A percentile compares a stretch with the other conserved stretches of the same genome.
These are phyloP conservation scores for Mycena venus DNA, from an alignment of 768 basidiomycete genomes.

Conservation along the genomic window DNA sequence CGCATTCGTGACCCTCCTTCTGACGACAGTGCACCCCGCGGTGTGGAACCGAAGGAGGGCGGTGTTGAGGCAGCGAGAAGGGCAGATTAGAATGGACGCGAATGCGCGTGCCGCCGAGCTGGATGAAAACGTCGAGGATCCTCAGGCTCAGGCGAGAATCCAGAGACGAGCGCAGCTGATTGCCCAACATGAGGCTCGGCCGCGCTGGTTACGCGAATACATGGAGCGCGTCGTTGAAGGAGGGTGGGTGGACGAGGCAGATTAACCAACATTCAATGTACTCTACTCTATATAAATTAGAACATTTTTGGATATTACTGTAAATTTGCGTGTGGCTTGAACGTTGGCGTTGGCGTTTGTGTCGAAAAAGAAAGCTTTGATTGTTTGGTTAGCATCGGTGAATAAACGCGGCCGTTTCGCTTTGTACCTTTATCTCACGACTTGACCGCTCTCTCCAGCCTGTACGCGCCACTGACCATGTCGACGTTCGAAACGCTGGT, in stretches of 20 bases:
- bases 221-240: slow-evolving; percentile 72
- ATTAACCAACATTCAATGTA: slow-evolving; percentile 46
- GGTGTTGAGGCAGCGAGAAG: slow-evolving; percentile 73
- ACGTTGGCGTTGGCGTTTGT: too few species aligned
- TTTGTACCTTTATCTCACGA: slow-evolving; percentile 4
- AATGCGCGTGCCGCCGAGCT: slow-evolving; percentile 54
- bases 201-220: slow-evolving; percentile 75
- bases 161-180: slow-evolving; percentile 57
- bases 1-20: slow-evolving; percentile 68
- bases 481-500: slow-evolving; percentile 89
- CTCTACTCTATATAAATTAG: slow-evolving; percentile 28
- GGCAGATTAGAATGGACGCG: slow-evolving; percentile 75
- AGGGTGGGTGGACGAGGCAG: slow-evolving; percentile 80
- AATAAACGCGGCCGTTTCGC: too few species aligned
- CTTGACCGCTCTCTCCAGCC: neutral
- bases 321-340: too few species aligned
- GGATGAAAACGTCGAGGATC: slow-evolving; percentile 43
- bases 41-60: slow-evolving; percentile 78
- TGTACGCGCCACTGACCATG: slow-evolving; percentile 45
- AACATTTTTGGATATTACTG: slow-evolving; percentile 9
- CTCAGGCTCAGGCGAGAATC: slow-evolving; percentile 48
- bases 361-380: too few species aligned
- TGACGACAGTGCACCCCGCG: slow-evolving; percentile 78
- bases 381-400: neutral
- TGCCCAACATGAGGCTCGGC: slow-evolving; percentile 64